phyloP scores from a whole-genome alignment of 2,329 filamentous ascomycete genomes.

The Rhynchosporium secalis region DNA sequence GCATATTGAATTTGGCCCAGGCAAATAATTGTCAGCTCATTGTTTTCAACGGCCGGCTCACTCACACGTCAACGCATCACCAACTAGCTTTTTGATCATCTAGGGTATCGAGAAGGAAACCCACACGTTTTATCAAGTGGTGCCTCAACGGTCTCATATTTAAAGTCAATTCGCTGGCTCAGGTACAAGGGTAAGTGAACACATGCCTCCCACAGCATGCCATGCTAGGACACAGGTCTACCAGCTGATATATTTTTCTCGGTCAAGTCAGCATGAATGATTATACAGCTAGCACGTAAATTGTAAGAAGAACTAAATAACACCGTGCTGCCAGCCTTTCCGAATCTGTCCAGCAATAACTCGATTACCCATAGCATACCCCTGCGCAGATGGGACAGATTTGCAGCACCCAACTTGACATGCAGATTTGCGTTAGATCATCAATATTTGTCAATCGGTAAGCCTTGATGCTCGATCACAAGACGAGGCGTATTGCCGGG shows the following conservation, averaged over 20 bases:
- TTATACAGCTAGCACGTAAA: not conserved
- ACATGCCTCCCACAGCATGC: constrained; percentile 2
- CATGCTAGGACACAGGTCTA: constrained; percentile 1
- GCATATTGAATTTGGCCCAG: no score
- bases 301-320: not conserved
- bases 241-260: not conserved
- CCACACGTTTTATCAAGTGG: not conserved
- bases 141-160: not conserved
- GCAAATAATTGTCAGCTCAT: no score
- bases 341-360: not conserved
- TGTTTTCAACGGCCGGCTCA: no score
- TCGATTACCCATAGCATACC: constrained; percentile 1
- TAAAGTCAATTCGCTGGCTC: not conserved
- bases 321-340: constrained; percentile 1
- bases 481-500: not conserved
- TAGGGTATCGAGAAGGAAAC: not conserved
- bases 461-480: constrained; percentile 1
- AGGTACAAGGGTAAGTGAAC: not conserved
- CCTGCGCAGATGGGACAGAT: not conserved
- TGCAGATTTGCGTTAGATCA: constrained; percentile 1
- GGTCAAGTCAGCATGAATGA: no score
- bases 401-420: constrained; percentile 1
- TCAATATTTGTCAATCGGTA: not conserved
- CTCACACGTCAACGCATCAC: constrained; percentile 4
- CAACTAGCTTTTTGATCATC: not conserved